These are phyloP conservation scores for Cyberlindnera mycetangii DNA, from an alignment of 805 yeast species.

Conservation along the genomic window DNA sequence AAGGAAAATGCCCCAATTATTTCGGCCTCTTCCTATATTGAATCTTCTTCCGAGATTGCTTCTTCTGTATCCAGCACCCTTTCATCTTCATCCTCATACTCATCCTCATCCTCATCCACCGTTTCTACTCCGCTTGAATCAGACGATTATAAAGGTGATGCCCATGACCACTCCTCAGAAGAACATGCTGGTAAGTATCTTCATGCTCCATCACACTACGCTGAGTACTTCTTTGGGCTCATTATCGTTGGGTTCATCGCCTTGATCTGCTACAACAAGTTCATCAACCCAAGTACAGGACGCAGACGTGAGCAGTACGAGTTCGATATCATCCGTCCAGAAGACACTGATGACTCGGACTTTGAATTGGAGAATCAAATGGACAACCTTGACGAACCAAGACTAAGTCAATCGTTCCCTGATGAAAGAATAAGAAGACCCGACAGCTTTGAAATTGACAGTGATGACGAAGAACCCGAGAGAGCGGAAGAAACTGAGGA, in stretches of 20 bases:
- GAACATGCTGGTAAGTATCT: constrained; percentile 36
- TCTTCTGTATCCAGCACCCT: background rate
- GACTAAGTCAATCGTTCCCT: constrained; percentile 10
- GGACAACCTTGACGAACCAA: constrained; percentile 11
- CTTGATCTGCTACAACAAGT: constrained; percentile 41
- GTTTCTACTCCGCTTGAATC: constrained; percentile 11
- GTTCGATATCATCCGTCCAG: constrained; percentile 37
- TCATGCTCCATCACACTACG: constrained; percentile 43
- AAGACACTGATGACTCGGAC: constrained; percentile 59
- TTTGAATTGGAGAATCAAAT: constrained; percentile 76
- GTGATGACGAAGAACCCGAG: constrained; percentile 20
- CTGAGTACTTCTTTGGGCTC: constrained; percentile 59
- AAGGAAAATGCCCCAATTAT: constrained; percentile 26
- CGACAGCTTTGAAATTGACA: constrained; percentile 25
- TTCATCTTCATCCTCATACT: constrained; percentile 7
- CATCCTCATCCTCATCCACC: constrained; percentile 15
- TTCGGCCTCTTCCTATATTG: constrained; percentile 2
- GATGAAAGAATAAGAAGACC: constrained; percentile 7
- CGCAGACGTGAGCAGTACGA: constrained; percentile 38
- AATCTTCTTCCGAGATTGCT: background rate
- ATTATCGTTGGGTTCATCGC: constrained; percentile 56
- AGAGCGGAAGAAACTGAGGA: background rate
- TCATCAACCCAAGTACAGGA: constrained; percentile 38
- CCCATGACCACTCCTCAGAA: constrained; percentile 32
- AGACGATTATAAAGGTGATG: constrained; percentile 11